Evolutionary conservation across 257 asterid species (phyloP).

Genomic region (Agastache rugosa): DNA sequence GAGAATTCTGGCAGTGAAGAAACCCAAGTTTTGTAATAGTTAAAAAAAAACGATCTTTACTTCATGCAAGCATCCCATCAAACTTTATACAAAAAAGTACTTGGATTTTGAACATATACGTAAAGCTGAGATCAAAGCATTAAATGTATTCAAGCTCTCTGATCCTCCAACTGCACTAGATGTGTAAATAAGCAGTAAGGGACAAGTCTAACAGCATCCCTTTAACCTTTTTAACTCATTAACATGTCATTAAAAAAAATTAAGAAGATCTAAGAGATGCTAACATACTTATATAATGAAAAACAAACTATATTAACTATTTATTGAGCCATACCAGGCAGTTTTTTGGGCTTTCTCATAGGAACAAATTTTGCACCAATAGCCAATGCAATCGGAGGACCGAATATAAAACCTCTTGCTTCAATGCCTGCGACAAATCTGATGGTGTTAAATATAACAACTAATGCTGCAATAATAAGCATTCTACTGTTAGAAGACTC

Average conservation of each 20-base stretch:
- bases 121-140: background rate
- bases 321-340: slow-evolving; percentile 66
- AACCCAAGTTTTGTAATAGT: background rate
- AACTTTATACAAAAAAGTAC: background rate
- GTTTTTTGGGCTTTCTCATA: slow-evolving; percentile 87
- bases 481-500: slow-evolving; percentile 1
- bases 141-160: background rate
- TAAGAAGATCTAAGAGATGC: background rate
- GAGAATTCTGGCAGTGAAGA: background rate
- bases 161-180: background rate
- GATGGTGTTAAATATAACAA: slow-evolving; percentile 9
- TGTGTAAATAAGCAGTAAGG: background rate
- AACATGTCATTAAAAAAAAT: background rate
- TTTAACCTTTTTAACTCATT: background rate
- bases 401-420: slow-evolving; percentile 94
- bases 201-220: background rate
- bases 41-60: background rate
- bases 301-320: slow-evolving; percentile 2
- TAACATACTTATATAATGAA: slow-evolving; percentile 13
- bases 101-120: background rate
- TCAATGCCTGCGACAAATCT: slow-evolving; percentile 70
- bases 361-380: slow-evolving; percentile 96
- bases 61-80: background rate
- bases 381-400: slow-evolving; percentile 97
- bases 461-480: background rate